These are phyloP conservation scores for Obelidium mucronatum DNA, from an alignment of 192 early-diverging fungal genomes.

Conservation along the genomic window DNA sequence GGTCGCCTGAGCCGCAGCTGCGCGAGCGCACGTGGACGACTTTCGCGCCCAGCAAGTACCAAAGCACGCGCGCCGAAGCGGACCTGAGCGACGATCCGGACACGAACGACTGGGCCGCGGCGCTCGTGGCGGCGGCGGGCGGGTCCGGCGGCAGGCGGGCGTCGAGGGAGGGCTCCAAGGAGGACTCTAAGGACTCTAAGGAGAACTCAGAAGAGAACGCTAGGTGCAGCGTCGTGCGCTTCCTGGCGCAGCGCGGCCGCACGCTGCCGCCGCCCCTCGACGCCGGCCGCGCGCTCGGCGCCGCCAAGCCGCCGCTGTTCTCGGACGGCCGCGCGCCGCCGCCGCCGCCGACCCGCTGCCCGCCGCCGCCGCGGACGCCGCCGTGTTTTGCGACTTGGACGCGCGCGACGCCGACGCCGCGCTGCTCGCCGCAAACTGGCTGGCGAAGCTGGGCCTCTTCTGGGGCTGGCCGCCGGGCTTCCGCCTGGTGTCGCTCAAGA, in stretches of 20 bases:
- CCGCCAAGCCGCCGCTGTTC: not conserved
- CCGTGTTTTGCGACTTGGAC: constrained; percentile 16
- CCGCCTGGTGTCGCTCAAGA: not conserved
- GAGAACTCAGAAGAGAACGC: not conserved
- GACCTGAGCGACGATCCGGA: not conserved
- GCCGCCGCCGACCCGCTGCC: not conserved
- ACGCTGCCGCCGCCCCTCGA: not conserved
- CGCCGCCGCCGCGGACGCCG: not conserved
- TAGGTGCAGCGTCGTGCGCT: no score
- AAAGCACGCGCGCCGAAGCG: not conserved
- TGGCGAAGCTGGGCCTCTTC: constrained; percentile 12
- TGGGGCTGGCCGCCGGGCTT: constrained; percentile 13
- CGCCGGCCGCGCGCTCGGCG: not conserved
- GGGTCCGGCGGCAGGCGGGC: no score
- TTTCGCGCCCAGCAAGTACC: not conserved
- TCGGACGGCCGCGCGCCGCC: not conserved
- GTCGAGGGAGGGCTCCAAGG: not conserved
- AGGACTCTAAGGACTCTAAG: not conserved
- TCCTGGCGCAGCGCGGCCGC: not conserved
- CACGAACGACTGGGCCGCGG: not conserved
- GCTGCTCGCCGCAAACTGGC: constrained; percentile 6
- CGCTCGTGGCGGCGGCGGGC: not conserved
- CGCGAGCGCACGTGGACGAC: not conserved
- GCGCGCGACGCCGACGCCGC: constrained; percentile 15
- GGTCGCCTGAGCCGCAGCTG: not conserved